Conservation (phyloP, 2,329 filamentous ascomycete species). For the Diaporthe ampelina region DNA sequence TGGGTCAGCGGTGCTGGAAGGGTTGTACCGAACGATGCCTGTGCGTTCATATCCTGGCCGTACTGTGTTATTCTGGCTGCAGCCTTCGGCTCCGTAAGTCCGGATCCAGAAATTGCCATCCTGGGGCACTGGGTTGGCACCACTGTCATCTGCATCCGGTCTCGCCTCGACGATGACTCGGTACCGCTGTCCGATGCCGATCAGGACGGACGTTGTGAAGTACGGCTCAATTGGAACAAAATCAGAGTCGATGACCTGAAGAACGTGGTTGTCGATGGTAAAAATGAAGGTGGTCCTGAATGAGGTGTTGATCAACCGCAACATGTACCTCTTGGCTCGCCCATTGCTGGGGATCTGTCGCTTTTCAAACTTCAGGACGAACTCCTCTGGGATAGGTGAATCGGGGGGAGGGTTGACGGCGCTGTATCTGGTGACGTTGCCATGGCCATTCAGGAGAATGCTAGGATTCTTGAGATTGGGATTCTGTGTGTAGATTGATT, state of each 20-base stretch:
- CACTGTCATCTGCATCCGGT: conserved; percentile 18
- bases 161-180: conserved; percentile 47
- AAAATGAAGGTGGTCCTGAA: conserved; percentile 51
- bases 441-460: conserved; percentile 36
- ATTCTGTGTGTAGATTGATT: conserved; percentile 23
- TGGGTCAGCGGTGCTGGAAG: conserved; percentile 40
- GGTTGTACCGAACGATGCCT: conserved; percentile 48
- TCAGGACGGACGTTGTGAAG: conserved; percentile 59
- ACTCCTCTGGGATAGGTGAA: conserved; percentile 27
- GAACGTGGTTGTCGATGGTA: conserved; percentile 53
- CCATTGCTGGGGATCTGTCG: conserved; percentile 22
- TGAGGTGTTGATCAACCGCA: conserved; percentile 53
- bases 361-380: conserved; percentile 27
- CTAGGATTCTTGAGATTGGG: conserved; percentile 17
- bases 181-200: conserved; percentile 62
- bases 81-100: conserved; percentile 32
- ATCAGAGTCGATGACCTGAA: conserved; percentile 62
- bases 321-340: conserved; percentile 49
- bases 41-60: conserved; percentile 38
- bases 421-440: conserved; percentile 34
- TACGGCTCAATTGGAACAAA: conserved; percentile 64
- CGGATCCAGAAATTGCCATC: conserved; percentile 48
- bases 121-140: conserved; percentile 38
- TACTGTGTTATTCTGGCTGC: background rate
- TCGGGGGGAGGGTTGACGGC: background rate